phyloP scores from a whole-genome alignment of 768 basidiomycete species.

The Boletellus emodensis region DNA sequence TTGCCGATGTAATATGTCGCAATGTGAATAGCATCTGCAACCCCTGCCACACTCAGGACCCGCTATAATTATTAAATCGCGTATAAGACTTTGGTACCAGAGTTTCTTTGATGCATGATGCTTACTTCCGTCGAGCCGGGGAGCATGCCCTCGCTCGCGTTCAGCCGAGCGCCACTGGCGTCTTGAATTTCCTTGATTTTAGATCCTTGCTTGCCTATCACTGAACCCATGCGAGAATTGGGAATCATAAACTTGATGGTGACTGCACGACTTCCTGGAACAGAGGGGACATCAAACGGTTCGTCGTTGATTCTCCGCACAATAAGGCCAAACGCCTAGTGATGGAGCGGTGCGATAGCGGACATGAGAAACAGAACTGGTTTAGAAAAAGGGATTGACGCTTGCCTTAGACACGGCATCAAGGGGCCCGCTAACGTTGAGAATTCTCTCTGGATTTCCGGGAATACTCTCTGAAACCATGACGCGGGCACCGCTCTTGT shows the following conservation, averaged over 20 bases:
- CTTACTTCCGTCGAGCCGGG: slow-evolving; percentile 98
- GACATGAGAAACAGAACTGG: background rate
- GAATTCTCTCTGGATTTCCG: slow-evolving; percentile 97
- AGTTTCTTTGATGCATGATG: slow-evolving; percentile 2
- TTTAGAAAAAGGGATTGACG: slow-evolving; percentile 2
- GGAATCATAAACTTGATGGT: slow-evolving; percentile 99
- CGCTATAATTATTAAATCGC: slow-evolving; percentile 51
- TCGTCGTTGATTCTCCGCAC: slow-evolving; percentile 99
- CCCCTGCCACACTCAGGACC: slow-evolving; percentile 95
- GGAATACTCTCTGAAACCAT: slow-evolving; percentile 98
- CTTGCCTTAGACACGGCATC: slow-evolving; percentile 98
- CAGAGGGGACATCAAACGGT: slow-evolving; percentile 95
- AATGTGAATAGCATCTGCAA: slow-evolving; percentile 98
- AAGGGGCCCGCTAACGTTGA: slow-evolving; percentile 93
- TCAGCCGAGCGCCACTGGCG: slow-evolving; percentile 91
- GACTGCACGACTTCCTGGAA: slow-evolving; percentile 96
- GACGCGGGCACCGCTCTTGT: slow-evolving; percentile 94
- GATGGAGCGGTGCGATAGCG: background rate
- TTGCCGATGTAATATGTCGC: slow-evolving; percentile 99
- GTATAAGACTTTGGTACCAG: slow-evolving; percentile 7
- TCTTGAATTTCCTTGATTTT: slow-evolving; percentile 99
- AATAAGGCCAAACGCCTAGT: slow-evolving; percentile 95
- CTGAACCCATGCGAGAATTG: slow-evolving; percentile 98
- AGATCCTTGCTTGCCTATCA: slow-evolving; percentile 95
- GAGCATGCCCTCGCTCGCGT: slow-evolving; percentile 97